Evolutionary conservation across 768 basidiomycete genomes (phyloP).

Genomic region (Porpolomopsis calyptriformis): DNA sequence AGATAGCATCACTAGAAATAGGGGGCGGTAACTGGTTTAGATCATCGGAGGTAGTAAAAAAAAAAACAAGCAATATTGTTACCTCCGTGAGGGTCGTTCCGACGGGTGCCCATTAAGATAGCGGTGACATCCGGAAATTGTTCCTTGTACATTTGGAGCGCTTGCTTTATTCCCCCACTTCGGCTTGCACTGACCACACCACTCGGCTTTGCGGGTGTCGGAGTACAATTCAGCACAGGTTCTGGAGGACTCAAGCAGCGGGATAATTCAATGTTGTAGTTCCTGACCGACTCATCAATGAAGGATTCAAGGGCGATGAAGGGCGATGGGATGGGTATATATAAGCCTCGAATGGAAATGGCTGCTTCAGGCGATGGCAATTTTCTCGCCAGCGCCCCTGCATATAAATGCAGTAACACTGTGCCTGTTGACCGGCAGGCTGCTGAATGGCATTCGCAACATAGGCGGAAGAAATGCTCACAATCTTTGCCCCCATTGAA

Average conservation of each 20-base stretch:
- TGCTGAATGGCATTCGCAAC: constrained; percentile 1
- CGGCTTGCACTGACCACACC: constrained; percentile 44
- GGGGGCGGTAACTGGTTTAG: too few species aligned
- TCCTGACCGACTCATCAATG: constrained; percentile 48
- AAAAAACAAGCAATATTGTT: constrained; percentile 17
- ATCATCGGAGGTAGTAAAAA: background rate
- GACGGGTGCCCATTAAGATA: constrained; percentile 81
- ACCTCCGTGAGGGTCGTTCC: constrained; percentile 93
- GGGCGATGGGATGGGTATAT: constrained; percentile 85
- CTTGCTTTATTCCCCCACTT: constrained; percentile 67
- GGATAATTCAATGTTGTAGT: constrained; percentile 73
- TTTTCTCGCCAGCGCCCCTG: constrained; percentile 53
- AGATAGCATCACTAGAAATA: constrained; percentile 55
- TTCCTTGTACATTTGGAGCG: constrained; percentile 62
- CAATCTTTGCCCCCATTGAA: constrained; percentile 99
- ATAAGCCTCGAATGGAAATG: constrained; percentile 55
- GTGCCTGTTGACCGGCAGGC: constrained; percentile 49
- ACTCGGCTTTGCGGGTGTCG: constrained; percentile 19
- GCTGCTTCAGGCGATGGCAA: constrained; percentile 23
- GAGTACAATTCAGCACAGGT: constrained; percentile 33
- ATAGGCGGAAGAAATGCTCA: constrained; percentile 31
- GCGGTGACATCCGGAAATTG: constrained; percentile 59
- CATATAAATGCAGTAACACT: constrained; percentile 85
- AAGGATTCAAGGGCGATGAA: constrained; percentile 80
- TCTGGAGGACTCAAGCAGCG: constrained; percentile 32